Evolutionary conservation across 2,329 filamentous ascomycete species (phyloP).

Genomic region (Epichloe amarillans): DNA sequence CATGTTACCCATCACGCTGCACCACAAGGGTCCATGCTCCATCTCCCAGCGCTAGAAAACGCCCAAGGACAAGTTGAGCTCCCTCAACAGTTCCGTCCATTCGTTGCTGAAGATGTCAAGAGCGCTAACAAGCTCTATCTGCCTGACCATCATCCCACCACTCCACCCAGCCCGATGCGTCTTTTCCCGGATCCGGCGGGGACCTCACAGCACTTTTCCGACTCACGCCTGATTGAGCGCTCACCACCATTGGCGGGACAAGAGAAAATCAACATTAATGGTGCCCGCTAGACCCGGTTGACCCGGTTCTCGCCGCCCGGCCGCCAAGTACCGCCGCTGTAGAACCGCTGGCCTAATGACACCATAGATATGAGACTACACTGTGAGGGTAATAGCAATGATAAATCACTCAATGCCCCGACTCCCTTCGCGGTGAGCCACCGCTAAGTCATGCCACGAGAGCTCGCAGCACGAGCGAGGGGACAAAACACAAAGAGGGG

Average conservation of each 20-base stretch:
- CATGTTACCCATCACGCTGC: background rate
- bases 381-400: background rate
- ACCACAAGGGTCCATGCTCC: background rate
- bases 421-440: conserved; percentile 2
- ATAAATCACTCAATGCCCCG: conserved; percentile 6
- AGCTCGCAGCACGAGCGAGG: background rate
- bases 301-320: conserved; percentile 3
- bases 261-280: background rate
- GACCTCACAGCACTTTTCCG: background rate
- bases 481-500: background rate
- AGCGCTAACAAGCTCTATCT: background rate
- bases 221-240: no score
- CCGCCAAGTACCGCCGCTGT: conserved; percentile 2
- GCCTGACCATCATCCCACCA: background rate
- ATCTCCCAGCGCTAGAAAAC: background rate
- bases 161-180: conserved; percentile 9
- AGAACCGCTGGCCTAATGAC: conserved; percentile 1
- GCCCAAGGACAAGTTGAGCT: background rate
- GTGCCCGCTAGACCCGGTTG: background rate
- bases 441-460: conserved; percentile 1
- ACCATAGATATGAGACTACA: background rate
- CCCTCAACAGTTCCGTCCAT: background rate
- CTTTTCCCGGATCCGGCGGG: conserved; percentile 17
- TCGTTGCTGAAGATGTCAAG: background rate
- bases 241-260: background rate